phyloP scores from a whole-genome alignment of 768 basidiomycete species.

The Rhizopogon roseolus region DNA sequence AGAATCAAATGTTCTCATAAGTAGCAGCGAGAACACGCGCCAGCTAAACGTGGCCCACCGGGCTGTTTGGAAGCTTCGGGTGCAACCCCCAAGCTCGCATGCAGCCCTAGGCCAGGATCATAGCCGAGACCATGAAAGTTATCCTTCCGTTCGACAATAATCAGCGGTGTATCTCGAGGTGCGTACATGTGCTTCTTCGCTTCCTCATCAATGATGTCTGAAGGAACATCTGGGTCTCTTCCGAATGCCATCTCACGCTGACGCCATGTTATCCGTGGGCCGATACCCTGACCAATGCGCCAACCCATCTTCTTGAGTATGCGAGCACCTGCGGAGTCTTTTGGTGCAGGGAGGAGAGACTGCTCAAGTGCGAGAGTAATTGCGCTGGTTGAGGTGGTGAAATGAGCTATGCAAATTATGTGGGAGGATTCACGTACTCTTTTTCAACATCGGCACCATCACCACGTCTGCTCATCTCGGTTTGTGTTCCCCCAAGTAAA shows the following conservation, averaged over 20 bases:
- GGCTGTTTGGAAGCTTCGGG: slow-evolving; percentile 13
- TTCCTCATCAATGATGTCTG: slow-evolving; percentile 65
- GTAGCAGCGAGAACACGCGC: slow-evolving; percentile 30
- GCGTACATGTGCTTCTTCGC: slow-evolving; percentile 86
- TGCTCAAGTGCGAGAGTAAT: slow-evolving; percentile 58
- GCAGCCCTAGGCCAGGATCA: slow-evolving; percentile 54
- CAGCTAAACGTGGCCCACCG: slow-evolving; percentile 51
- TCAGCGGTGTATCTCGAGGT: slow-evolving; percentile 68
- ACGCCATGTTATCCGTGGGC: slow-evolving; percentile 77
- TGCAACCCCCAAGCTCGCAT: slow-evolving; percentile 48
- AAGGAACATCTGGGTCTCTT: slow-evolving; percentile 33
- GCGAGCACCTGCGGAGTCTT: slow-evolving; percentile 77
- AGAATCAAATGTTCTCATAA: not conserved
- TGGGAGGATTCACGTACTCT: slow-evolving; percentile 14
- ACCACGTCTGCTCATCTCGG: slow-evolving; percentile 31
- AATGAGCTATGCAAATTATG: slow-evolving; percentile 1
- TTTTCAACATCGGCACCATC: slow-evolving; percentile 33
- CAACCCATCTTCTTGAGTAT: slow-evolving; percentile 96
- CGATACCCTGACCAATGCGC: slow-evolving; percentile 89
- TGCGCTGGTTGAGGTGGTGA: slow-evolving; percentile 37
- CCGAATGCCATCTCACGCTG: slow-evolving; percentile 71
- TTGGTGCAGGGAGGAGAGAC: slow-evolving; percentile 67
- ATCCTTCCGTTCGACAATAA: slow-evolving; percentile 63
- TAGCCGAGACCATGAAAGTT: slow-evolving; percentile 83
- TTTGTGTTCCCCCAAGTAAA: slow-evolving; percentile 51